Base-by-base conservation (phyloP, 2,329 filamentous ascomycete genomes). In the Fusarium nisikadoi region DNA sequence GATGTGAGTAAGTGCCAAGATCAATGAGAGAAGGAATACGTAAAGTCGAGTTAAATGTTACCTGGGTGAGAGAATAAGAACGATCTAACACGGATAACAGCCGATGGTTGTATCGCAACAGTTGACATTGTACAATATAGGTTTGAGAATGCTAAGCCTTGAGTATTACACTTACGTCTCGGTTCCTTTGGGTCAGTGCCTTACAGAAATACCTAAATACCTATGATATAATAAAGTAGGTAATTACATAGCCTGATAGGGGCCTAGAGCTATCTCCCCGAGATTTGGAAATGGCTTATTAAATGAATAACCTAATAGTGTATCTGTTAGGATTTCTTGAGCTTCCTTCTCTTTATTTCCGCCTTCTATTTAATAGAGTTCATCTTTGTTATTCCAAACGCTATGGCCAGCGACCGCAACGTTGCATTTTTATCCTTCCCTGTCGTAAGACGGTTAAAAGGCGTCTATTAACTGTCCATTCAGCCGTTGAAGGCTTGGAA, bases 381-480 rank as follows among this genome's bases (percentile, higher is more conserved):
- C 23, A 49, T 57, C 41, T 27, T 49, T 8, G 19, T n/a, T 57
- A 11, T 47, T 49, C 54, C 41, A 39, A 47, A 53, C 47, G 54
- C 54, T 55, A 54, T 49, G 54, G 41, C 39, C 54, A 57, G n/a
- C 33, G 43, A n/a, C 31, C 25, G 41, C 56, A 68, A 52, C n/a
- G 47, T 57, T 63, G 62, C 39, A 47, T 50, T 45, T 41, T 35
- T 31, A 53, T 45, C 45, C 35, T 45, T 46, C 58, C 33, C 64
- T 55, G n/a, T 38, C 39, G 29, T 25, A 35, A n/a, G 65, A 47
- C 47, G 61, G 70, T 56, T 73, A 42, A 61, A 42, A 61, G 70
- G 70, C 61, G 70, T 72, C 23, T 33, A 19, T 19, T 13, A 23
- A 52, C 57, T 35, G 38, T 45, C 49, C 41, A 39, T 47, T 54